Percentiles rank a stretch among this genome's conserved stretches.
Evolutionary conservation across 140 eudicot species (phyloP).

Genomic region (Erigeron philadelphicus): DNA sequence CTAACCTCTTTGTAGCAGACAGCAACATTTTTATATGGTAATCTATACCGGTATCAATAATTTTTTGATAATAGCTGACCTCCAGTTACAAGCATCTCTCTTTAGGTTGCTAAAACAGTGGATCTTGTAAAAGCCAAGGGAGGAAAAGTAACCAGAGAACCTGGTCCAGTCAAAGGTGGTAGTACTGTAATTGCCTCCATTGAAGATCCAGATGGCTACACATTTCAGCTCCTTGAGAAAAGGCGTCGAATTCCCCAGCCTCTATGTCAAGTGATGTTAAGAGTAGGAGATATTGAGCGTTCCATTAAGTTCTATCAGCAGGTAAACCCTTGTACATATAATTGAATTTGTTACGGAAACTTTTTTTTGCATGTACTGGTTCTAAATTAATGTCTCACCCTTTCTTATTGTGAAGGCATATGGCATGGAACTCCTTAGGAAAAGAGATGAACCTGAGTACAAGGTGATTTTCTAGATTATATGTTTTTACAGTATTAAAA

Average conservation of each 20-base stretch:
- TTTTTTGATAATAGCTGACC: neutral
- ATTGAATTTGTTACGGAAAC: neutral
- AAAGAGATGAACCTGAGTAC: slow-evolving; percentile 44
- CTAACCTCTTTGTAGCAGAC: neutral
- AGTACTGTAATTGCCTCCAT: slow-evolving; percentile 32
- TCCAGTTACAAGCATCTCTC: neutral
- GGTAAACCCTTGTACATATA: slow-evolving; percentile 26
- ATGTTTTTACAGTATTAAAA: too few species aligned
- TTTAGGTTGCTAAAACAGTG: slow-evolving; percentile 46
- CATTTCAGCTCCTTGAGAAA: slow-evolving; percentile 48
- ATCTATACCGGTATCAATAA: neutral
- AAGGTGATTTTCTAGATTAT: slow-evolving; percentile 34
- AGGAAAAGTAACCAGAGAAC: slow-evolving; percentile 46
- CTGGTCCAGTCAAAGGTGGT: slow-evolving; percentile 43
- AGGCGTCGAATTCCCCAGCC: slow-evolving; percentile 42
- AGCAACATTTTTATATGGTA: too few species aligned
- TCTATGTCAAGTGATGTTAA: slow-evolving; percentile 46
- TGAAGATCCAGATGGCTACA: slow-evolving; percentile 62
- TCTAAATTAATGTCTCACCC: slow-evolving; percentile 4
- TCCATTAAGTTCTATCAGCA: slow-evolving; percentile 43
- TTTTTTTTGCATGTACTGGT: neutral
- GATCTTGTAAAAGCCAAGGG: slow-evolving; percentile 50
- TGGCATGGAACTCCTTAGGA: slow-evolving; percentile 54
- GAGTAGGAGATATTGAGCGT: slow-evolving; percentile 61
- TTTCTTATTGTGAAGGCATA: slow-evolving; percentile 38